Evolutionary conservation across 495 filamentous ascomycete genomes (phyloP).

Genomic region (Aspergillus steynii): DNA sequence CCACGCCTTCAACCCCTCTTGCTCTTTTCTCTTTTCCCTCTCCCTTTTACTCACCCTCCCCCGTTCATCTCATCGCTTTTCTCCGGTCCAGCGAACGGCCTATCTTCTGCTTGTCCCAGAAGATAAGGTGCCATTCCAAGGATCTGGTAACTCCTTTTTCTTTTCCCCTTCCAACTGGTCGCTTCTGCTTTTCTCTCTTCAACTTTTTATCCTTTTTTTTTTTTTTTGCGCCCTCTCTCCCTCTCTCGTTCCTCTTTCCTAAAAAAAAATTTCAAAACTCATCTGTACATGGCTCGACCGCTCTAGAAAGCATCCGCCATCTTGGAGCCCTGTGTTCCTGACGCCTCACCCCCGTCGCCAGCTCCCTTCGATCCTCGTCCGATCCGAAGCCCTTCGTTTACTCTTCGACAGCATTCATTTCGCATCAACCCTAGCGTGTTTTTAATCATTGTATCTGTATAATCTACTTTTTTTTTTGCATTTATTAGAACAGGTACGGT

Average conservation of each 20-base stretch:
- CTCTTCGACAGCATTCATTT: constrained; percentile 34
- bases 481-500: constrained; percentile 43
- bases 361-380: constrained; percentile 20
- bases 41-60: constrained; percentile 4
- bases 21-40: constrained; percentile 19
- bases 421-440: constrained; percentile 32
- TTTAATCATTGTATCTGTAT: constrained; percentile 43
- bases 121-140: constrained; percentile 29
- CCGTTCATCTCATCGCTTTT: constrained; percentile 10
- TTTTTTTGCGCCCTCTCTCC: constrained; percentile 19
- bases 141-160: constrained; percentile 22
- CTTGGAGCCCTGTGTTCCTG: constrained; percentile 33
- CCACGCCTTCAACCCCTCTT: constrained; percentile 20
- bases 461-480: constrained; percentile 28
- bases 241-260: constrained; percentile 3
- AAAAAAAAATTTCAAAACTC: neutral
- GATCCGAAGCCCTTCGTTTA: constrained; percentile 38
- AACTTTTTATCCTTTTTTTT: constrained; percentile 16
- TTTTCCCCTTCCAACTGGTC: constrained; percentile 21
- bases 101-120: constrained; percentile 31
- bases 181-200: constrained; percentile 19
- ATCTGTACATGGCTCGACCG: constrained; percentile 40
- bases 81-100: constrained; percentile 27
- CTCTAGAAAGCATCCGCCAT: constrained; percentile 32
- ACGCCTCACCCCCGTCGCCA: constrained; percentile 23